A percentile compares a stretch with the other conserved stretches of the same genome.
phyloP scores from a whole-genome alignment of 139 green algal genomes.

The Marvania coccoides region DNA sequence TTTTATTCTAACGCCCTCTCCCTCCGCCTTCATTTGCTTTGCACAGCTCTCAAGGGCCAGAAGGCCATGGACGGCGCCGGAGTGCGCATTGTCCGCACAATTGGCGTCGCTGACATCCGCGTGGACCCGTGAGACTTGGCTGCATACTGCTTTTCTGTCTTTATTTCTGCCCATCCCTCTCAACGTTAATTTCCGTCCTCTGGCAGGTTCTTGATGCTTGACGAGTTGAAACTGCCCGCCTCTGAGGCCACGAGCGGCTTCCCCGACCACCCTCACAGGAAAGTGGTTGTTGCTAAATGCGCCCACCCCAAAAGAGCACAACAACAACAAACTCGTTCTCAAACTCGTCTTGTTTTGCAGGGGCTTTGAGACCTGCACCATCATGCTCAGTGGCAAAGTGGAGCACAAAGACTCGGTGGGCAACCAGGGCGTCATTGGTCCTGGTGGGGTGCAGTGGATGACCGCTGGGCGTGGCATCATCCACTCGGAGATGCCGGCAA shows the following conservation, averaged over 20 bases:
- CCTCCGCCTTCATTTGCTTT: too few species aligned
- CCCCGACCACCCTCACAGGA: slow-evolving; percentile 82
- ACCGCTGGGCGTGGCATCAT: slow-evolving; percentile 73
- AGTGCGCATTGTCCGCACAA: slow-evolving; percentile 67
- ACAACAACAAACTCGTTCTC: neutral
- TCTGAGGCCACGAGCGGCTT: slow-evolving; percentile 64
- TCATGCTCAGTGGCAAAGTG: slow-evolving; percentile 81
- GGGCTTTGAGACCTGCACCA: slow-evolving; percentile 85
- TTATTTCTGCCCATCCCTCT: too few species aligned
- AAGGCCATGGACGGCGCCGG: slow-evolving; percentile 68
- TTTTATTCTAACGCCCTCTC: too few species aligned
- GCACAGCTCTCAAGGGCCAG: neutral
- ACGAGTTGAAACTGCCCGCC: slow-evolving; percentile 68
- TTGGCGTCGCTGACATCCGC: slow-evolving; percentile 56
- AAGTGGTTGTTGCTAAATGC: too few species aligned
- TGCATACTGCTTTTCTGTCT: too few species aligned
- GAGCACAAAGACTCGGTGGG: slow-evolving; percentile 72
- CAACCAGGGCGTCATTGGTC: slow-evolving; percentile 75
- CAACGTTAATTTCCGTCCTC: too few species aligned
- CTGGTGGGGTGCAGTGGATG: slow-evolving; percentile 91
- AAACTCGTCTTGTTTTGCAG: slow-evolving; percentile 7
- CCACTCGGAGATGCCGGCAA: slow-evolving; percentile 75
- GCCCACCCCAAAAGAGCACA: too few species aligned
- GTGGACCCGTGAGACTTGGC: slow-evolving; percentile 87
- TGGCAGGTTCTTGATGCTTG: slow-evolving; percentile 24